Percentiles rank a stretch among this genome's conserved stretches.
phyloP scores from a whole-genome alignment of 2,329 filamentous ascomycete genomes.

The Pseudogymnoascus sp. region DNA sequence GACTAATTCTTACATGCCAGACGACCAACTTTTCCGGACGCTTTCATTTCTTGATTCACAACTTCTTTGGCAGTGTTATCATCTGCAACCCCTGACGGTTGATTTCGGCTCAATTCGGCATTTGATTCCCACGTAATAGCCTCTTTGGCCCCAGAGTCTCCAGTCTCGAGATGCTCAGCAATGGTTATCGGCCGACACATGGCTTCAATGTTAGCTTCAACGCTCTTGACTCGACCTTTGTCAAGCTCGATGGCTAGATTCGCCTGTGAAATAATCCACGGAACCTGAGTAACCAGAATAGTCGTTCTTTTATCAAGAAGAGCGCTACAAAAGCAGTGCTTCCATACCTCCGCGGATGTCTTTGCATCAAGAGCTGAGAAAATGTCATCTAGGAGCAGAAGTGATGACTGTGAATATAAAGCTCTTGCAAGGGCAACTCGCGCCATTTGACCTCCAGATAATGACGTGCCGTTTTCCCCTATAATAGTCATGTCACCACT shows the following conservation, averaged over 20 bases:
- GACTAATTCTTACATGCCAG: background rate
- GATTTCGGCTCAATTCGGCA: conserved; percentile 16
- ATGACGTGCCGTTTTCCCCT: conserved; percentile 55
- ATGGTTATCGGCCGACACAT: too few species aligned
- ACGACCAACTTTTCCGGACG: background rate
- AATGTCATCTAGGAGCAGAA: conserved; percentile 54
- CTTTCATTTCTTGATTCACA: background rate
- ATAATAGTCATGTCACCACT: conserved; percentile 57
- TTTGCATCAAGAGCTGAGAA: conserved; percentile 57
- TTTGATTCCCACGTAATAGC: too few species aligned
- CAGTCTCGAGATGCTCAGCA: too few species aligned
- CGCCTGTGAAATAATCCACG: too few species aligned
- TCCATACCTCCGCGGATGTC: conserved; percentile 49
- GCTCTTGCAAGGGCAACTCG: conserved; percentile 55
- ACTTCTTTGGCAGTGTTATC: too few species aligned
- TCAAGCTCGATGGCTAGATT: too few species aligned
- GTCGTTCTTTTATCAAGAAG: conserved; percentile 18
- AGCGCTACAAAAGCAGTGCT: conserved; percentile 43
- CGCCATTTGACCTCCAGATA: conserved; percentile 56
- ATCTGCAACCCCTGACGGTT: background rate
- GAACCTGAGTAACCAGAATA: too few species aligned
- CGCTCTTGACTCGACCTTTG: too few species aligned
- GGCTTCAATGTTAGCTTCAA: too few species aligned
- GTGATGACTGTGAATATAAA: conserved; percentile 49
- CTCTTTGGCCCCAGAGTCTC: too few species aligned